Base-by-base conservation (phyloP, 148 eudicot genomes). In the Camellia japonica region DNA sequence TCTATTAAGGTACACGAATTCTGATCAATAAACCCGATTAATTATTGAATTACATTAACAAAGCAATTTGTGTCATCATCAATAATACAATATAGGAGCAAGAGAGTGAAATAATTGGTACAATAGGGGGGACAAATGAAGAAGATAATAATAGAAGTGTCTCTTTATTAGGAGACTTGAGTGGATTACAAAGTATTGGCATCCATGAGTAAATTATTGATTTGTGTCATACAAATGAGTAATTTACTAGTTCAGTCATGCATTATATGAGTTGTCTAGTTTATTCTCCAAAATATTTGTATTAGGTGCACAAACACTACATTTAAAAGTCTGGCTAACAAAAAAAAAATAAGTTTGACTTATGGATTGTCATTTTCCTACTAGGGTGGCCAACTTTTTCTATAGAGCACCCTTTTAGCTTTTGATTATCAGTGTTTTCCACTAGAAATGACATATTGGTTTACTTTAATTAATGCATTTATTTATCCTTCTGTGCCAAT, bases 61-160 rank as follows among this genome's bases (percentile, higher is more conserved):
- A 7, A 11, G 12, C 12, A 58, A 11, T 6, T 58, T 11, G 61
- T 58, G 0, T 10, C 61, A 58, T 58, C 16, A 14, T 11, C 16
- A 30, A 30, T 58, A 58, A 58, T 9, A 58, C 12, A 58, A 0
- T 30, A 30, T 30, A 30, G 38, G 38, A 30, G 38, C 38, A 30
- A 30, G 38, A 30, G 38, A 58, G 13, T 14, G 61, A 14, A 58
- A 58, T 58, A 58, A 58, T 58, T 47, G 1, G 52, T 19, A 44
- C 0, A 9, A 30, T 18, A 0, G 15, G 10, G 79, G 79, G 79
- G 79, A 65, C 79, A 77, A 77, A 49, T 18, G 61, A 30, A 23
- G 65, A 63, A 77, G 79, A 20, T 43, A 65, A 5, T 77, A 15
- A 30, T 63, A 60, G 44, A 49, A 65, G 71, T 65, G 19, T 64